Evolutionary conservation across 768 basidiomycete species (phyloP), one percentile per base, ranked within the genome.

Genomic region (Plicaturopsis crispa): DNA sequence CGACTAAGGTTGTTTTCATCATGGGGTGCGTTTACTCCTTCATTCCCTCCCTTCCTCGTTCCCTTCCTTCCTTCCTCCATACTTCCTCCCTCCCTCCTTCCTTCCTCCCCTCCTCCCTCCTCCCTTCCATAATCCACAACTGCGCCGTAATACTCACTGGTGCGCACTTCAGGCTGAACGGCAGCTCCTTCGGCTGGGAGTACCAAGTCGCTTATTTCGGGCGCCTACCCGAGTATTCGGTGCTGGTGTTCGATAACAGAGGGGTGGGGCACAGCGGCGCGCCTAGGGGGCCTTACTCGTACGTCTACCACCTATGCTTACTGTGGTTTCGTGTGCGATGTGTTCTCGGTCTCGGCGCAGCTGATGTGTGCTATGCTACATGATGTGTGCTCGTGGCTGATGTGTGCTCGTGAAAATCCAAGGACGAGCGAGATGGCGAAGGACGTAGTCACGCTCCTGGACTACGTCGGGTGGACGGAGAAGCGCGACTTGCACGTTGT

Each of bases 161-260:
- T n/a, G n/a, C n/a, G n/a, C n/a, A n/a, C 28, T 52, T 46, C 44
- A 80, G 79, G 3, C 47, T 88, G 44, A 84, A 81, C 53, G 66
- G 69, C 38, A 76, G 63, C 45, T 75, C 69, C 4, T 84, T 79
- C 49, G 66, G 67, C 1, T 87, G 83, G 86, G 51, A 54, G 0
- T 50, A 61, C 1, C 84, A 89, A 53, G 80, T 89, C 3, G 55
- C 68, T 4, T 65, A 81, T 51, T 87, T 90, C 47, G 66, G 69
- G 6, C 57, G 51, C n/a, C 55, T 68, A 12, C 58, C 64, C 10
- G 61, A 74, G 22, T 82, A 80, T 49, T 69, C 75, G 1, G 61
- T 74, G 10, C 63, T 90, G 2, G 83, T 86, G 4, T 88, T 90
- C 51, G 88, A 90, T 57, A 89, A 91, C 54, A 72, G 88, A 24